Evolutionary conservation across 257 asterid species (phyloP).

Genomic region (Solanum dulcamara): DNA sequence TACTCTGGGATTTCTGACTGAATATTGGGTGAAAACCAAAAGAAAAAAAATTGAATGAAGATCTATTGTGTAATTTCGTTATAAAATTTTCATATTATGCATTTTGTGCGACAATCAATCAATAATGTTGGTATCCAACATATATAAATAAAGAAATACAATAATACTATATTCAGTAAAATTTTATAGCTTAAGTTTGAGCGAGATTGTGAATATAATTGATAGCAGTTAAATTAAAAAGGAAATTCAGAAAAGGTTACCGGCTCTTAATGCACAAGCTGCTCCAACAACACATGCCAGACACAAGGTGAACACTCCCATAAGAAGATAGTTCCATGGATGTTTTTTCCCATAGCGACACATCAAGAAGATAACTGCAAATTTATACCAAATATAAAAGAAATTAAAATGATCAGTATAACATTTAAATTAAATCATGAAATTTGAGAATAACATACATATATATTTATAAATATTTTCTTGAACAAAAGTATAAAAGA

Average conservation of each 20-base stretch:
- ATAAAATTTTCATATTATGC: background rate
- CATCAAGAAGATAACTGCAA: conserved; percentile 44
- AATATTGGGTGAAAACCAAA: background rate
- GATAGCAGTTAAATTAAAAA: background rate
- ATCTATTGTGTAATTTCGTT: background rate
- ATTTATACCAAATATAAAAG: background rate
- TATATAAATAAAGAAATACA: background rate
- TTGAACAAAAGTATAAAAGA: background rate
- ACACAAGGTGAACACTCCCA: conserved; percentile 47
- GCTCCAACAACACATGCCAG: conserved; percentile 45
- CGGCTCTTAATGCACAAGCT: conserved; percentile 30
- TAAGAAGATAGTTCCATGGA: conserved; percentile 55
- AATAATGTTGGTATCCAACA: background rate
- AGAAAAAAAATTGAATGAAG: background rate
- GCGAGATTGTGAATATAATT: background rate
- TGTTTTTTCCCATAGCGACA: conserved; percentile 26
- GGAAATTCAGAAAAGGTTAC: conserved; percentile 4
- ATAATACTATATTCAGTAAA: background rate
- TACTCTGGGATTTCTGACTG: background rate
- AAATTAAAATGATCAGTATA: background rate
- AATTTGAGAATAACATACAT: background rate
- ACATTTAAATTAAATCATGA: background rate
- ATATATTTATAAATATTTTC: background rate
- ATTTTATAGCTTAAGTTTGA: too few species aligned
- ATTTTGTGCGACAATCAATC: background rate